Evolutionary conservation across 805 yeast genomes (phyloP), one percentile per base, ranked within the genome.

Genomic region (Candida xyloterini): DNA sequence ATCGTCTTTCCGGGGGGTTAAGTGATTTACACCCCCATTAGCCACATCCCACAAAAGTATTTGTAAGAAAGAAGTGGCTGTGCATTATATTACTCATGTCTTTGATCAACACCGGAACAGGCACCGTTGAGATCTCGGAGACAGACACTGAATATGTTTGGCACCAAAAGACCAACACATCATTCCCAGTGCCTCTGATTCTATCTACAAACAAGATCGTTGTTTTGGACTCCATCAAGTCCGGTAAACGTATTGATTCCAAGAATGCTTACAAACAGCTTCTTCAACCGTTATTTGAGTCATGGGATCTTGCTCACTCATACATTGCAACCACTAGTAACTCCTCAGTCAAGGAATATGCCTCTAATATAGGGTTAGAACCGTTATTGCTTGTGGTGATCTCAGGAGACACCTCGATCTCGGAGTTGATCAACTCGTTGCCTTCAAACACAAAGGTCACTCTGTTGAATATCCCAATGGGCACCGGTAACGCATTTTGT

Each of bases 341-440:
- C 1, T 38, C 54, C n/a, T 60, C 74, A 1, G 69, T 79, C 6
- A 33, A 51, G 1, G 56, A 67, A n/a, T 62, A 68, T 45, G 77
- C 79, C 0, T 23, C 40, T 4, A 11, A 11, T 4, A 9, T 4
- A 41, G 0, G 44, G 75, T 6, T 48, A n/a, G 25, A 35, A 0
- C 37, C 50, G 8, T 54, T 67, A 16, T 73, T 84, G 1, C 63
- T 84, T 8, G 56, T 85, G 2, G 63, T 89, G 25, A 60, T 90
- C 7, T 83, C 95, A 27, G 97, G 97, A 2, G 97, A 90, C 55
- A 89, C 96, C 1, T 80, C 95, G 1, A 65, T 87, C 5, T 78
- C 74, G 35, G 97, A 90, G 57, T 76, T 90, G 35, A 51, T 87
- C 40, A 89, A 89, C 56, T 66, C 45, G 29, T 28, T 46, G 10